Base-by-base conservation (phyloP, 2,329 filamentous ascomycete genomes). In the Calcarisporium arbuscula region DNA sequence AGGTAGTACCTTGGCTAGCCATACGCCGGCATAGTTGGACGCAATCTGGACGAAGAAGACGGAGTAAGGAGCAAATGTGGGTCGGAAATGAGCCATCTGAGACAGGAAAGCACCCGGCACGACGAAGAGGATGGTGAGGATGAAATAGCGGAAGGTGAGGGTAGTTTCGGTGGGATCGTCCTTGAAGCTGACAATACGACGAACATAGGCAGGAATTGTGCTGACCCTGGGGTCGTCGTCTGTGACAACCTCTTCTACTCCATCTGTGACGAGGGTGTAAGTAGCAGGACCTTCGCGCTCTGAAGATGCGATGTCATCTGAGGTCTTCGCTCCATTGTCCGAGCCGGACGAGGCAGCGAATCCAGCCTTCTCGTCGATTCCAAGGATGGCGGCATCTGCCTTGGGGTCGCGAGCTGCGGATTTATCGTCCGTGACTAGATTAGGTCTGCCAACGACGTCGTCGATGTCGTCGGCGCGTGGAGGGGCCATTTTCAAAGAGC, bases 31-130 rank as follows among this genome's bases (percentile, higher is more conserved):
- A 36, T 75, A 75, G 45, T 74, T 72, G 30, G 64, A 71, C 0
- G 70, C 71, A 32, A 77, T 72, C 44, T 75, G 71, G 20, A 79
- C 74, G 41, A 80, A 79, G 50, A 78, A 77, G 30, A 79, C 66
- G 0, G 73, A 75, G 47, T 77, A 80, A 0, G 69, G 67, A 1
- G 72, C 70, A 28, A 65, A 66, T 0, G 74, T 78, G 2, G 74
- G 78, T 28, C 74, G 64, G 46, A 67, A 79, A 31, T 66, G 61
- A 40, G 65, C 68, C 64, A 77, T 69, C 46, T 72, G 67, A 5
- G 68, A 72, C 3, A 79, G 49, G 43, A 78, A 72, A 3, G 74
- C 74, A 3, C 74, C 74, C 0, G 74, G 72, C 1, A 67, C 61
- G 28, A 77, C 66, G 45, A 77, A 77, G 14, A 78, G 40, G 35